Evolutionary conservation across 495 filamentous ascomycete genomes (phyloP), one percentile per base, ranked within the genome.

Genomic region (Clavariopsis aquatica): DNA sequence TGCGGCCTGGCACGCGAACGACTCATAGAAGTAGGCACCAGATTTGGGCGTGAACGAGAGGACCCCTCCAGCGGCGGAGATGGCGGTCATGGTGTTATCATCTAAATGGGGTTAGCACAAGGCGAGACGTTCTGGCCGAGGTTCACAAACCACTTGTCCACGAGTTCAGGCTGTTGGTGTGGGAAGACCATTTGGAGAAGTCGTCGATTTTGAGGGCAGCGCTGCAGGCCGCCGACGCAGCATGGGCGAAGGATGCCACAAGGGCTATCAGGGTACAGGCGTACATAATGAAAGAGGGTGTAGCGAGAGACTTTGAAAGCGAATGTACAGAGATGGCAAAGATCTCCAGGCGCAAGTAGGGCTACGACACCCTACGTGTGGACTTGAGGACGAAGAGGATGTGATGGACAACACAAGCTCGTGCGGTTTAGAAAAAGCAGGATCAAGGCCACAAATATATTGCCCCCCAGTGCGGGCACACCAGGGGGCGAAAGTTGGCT

Each of bases 21-120:
- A 79, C 60, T 84, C 83, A 59, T 86, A 86, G 62, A 85, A 82
- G 69, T 87, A 87, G n/a, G 73, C 68, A 10, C 60, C 59, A 49
- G 76, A 62, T 29, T 76, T 80, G 9, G 82, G 82, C 5, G 77
- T 80, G 70, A 87, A 85, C 9, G 78, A 77, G 3, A 86, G 71
- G 55, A 78, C 76, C 23, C 74, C 76, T 23, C 74, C 73, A 15
- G 74, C 77, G 49, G 77, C 77, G 41, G 69, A 76, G 66, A 84
- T 81, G 17, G 76, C 74, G 49, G 73, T 76, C 78, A 85, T 84
- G 47, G 78, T 77, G 1, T 79, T 78, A 74, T 87, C 84, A 71
- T 86, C 83, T 85, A 60, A 41, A 34, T 17, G 38, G n/a, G 23
- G 38, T 45, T 49, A 62, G 58, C 24, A 10, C 1, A 15, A 2